Evolutionary conservation across 768 basidiomycete species (phyloP).

Genomic region (Termitomyces sp.): DNA sequence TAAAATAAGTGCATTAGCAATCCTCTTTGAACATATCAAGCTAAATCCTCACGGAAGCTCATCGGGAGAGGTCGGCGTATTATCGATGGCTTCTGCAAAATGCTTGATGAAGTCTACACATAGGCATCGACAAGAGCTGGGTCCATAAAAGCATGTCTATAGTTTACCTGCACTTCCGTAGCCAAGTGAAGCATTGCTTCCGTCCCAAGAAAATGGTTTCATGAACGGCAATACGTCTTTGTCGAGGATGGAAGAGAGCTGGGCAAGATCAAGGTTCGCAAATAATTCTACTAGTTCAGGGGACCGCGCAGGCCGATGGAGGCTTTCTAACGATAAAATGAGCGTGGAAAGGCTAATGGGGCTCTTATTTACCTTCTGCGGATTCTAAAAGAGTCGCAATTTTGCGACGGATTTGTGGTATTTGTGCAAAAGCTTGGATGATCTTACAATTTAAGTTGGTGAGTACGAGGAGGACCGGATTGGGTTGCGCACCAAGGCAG

Average conservation of each 20-base stretch:
- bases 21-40: not conserved
- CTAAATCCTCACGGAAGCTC: slow-evolving; percentile 26
- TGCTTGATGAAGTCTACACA: slow-evolving; percentile 44
- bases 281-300: slow-evolving; percentile 60
- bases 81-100: slow-evolving; percentile 40
- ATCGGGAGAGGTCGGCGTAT: slow-evolving; percentile 29
- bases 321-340: not conserved
- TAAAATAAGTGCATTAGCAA: slow-evolving; percentile 4
- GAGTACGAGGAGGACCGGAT: not conserved
- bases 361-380: not conserved
- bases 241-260: slow-evolving; percentile 51
- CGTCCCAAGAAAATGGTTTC: slow-evolving; percentile 31
- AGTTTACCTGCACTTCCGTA: slow-evolving; percentile 13
- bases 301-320: not conserved
- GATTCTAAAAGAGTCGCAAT: slow-evolving; percentile 23
- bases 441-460: slow-evolving; percentile 23
- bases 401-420: slow-evolving; percentile 63
- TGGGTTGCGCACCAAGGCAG: slow-evolving; percentile 43
- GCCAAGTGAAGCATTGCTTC: slow-evolving; percentile 20
- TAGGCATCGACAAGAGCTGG: slow-evolving; percentile 1
- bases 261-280: slow-evolving; percentile 64
- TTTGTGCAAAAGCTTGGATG: slow-evolving; percentile 57
- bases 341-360: not conserved
- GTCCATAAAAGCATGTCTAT: slow-evolving; percentile 10
- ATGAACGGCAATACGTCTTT: slow-evolving; percentile 45